Percentiles rank a stretch among this genome's conserved stretches.
Conservation (phyloP, 2,329 filamentous ascomycete genomes). For the Xylaria sp. region DNA sequence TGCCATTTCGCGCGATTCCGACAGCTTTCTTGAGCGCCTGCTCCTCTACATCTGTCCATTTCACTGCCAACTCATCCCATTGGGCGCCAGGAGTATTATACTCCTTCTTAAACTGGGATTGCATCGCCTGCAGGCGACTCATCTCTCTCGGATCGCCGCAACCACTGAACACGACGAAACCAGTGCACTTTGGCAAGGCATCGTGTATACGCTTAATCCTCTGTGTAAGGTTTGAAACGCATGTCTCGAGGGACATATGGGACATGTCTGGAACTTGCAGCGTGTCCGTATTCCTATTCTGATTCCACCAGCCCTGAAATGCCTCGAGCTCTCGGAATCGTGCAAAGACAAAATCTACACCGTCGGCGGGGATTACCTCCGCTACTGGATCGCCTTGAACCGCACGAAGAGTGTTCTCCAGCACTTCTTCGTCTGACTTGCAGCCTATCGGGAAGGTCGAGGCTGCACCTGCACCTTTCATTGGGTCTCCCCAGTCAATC, state of each 20-base stretch:
- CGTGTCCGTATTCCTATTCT: conserved; percentile 57
- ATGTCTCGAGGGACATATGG: conserved; percentile 55
- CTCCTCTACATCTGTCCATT: conserved; percentile 75
- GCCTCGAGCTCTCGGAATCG: conserved; percentile 73
- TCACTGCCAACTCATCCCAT: conserved; percentile 73
- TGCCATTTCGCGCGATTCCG: conserved; percentile 66
- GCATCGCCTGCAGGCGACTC: conserved; percentile 68
- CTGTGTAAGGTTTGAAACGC: conserved; percentile 57
- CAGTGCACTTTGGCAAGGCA: conserved; percentile 71
- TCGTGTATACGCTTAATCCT: conserved; percentile 67
- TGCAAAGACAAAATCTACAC: conserved; percentile 74
- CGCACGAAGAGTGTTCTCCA: conserved; percentile 65
- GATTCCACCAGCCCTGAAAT: conserved; percentile 74
- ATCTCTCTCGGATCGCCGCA: conserved; percentile 75
- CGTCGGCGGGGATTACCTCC: conserved; percentile 65
- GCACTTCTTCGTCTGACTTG: conserved; percentile 68
- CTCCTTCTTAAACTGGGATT: conserved; percentile 70
- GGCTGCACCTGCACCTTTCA: conserved; percentile 65
- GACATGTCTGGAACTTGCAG: conserved; percentile 46
- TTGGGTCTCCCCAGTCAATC: conserved; percentile 89
- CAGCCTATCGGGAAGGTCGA: conserved; percentile 68
- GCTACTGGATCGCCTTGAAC: conserved; percentile 68
- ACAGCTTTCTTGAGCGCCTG: conserved; percentile 69
- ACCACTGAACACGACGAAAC: conserved; percentile 71
- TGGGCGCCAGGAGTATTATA: conserved; percentile 69